phyloP scores from a whole-genome alignment of 2,329 filamentous ascomycete genomes.

The Colletotrichum graminicola region DNA sequence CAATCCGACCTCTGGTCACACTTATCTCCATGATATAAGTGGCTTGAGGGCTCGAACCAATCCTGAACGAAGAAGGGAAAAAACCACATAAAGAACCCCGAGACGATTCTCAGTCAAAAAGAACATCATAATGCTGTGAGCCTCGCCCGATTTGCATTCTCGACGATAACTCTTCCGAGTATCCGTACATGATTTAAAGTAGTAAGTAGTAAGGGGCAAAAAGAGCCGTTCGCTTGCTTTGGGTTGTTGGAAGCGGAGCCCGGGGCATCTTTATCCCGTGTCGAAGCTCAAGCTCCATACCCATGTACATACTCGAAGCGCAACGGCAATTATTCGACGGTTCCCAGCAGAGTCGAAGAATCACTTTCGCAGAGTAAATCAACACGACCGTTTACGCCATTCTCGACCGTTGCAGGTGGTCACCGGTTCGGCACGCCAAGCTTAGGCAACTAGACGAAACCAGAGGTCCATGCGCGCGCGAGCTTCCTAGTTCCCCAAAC shows the following conservation, averaged over 20 bases:
- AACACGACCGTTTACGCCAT: not conserved
- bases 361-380: not conserved
- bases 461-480: not conserved
- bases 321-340: not conserved
- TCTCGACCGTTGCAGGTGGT: not conserved
- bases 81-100: too few relatives aligned
- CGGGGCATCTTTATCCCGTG: conserved; percentile 35
- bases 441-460: not conserved
- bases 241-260: conserved; percentile 3
- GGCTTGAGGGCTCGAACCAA: too few relatives aligned
- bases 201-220: too few relatives aligned
- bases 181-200: not conserved
- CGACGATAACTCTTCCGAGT: not conserved
- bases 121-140: not conserved
- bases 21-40: not conserved
- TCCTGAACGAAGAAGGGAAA: not conserved
- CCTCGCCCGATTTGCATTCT: not conserved
- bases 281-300: conserved; percentile 20
- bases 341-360: not conserved
- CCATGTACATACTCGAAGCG: conserved; percentile 20
- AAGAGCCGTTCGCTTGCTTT: not conserved
- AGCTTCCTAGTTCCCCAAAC: not conserved
- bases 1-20: not conserved
- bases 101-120: not conserved
- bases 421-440: not conserved